Conservation (phyloP, 208 protist genomes). For the Porcisia hertigi region DNA sequence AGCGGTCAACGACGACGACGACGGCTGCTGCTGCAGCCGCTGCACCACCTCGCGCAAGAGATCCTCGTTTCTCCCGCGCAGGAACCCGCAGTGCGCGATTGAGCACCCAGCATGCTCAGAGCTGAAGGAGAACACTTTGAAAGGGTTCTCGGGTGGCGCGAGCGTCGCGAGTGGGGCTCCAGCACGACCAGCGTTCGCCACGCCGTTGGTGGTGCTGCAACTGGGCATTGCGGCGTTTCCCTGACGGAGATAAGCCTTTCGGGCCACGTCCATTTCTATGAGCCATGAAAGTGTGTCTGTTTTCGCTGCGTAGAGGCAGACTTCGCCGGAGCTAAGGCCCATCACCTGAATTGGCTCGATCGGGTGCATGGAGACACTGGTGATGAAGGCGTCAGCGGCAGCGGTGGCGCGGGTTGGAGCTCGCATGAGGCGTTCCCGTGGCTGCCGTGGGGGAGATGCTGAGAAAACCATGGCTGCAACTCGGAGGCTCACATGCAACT, state of each 20-base stretch:
- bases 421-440: background rate
- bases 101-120: slow-evolving; percentile 11
- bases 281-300: slow-evolving; percentile 37
- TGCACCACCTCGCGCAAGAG: slow-evolving; percentile 34
- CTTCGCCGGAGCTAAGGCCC: slow-evolving; percentile 33
- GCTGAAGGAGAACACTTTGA: slow-evolving; percentile 31
- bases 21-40: slow-evolving; percentile 5
- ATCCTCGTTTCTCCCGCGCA: slow-evolving; percentile 37
- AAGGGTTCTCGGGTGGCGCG: slow-evolving; percentile 16
- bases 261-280: slow-evolving; percentile 29
- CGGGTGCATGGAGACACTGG: slow-evolving; percentile 37
- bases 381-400: slow-evolving; percentile 22
- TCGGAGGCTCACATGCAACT: background rate
- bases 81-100: slow-evolving; percentile 37
- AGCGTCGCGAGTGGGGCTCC: background rate
- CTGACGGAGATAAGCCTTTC: slow-evolving; percentile 13
- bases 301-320: slow-evolving; percentile 32
- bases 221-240: background rate
- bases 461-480: slow-evolving; percentile 1
- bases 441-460: background rate
- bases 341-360: slow-evolving; percentile 36
- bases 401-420: slow-evolving; percentile 2
- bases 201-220: background rate
- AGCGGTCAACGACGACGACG: slow-evolving; percentile 2
- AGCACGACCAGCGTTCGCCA: background rate